Evolutionary conservation across 305 asterid species (phyloP).

Genomic region (Solanum aculeatissimum): DNA sequence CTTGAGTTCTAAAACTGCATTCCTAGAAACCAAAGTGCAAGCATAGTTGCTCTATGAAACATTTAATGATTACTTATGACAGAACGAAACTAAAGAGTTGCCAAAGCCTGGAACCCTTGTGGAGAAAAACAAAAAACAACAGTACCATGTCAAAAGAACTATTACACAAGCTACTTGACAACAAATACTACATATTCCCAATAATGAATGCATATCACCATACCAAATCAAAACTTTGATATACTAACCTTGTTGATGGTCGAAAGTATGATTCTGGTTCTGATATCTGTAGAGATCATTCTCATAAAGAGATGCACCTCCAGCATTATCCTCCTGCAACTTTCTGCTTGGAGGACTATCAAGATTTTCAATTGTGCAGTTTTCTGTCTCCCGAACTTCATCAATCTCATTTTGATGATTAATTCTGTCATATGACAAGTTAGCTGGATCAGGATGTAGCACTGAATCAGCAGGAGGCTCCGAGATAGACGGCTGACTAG

Average conservation of each 20-base stretch:
- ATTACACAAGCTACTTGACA: neutral
- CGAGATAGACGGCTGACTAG: constrained; percentile 16
- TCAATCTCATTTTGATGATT: constrained; percentile 31
- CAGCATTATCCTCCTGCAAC: constrained; percentile 43
- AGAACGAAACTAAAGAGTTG: neutral
- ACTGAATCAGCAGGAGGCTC: constrained; percentile 31
- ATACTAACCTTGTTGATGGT: constrained; percentile 44
- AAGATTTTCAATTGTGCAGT: constrained; percentile 27
- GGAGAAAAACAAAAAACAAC: neutral
- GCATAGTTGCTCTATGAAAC: neutral
- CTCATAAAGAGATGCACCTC: constrained; percentile 42
- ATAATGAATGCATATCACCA: neutral
- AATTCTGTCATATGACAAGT: constrained; percentile 22
- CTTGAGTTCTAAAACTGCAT: neutral
- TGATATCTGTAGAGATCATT: constrained; percentile 39
- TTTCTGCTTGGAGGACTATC: constrained; percentile 34
- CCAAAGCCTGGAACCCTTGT: neutral
- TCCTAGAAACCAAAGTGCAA: neutral
- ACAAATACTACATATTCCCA: neutral
- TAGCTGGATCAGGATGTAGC: constrained; percentile 38
- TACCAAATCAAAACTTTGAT: neutral
- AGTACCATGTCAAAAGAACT: neutral
- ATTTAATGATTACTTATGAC: neutral
- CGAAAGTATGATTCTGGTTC: constrained; percentile 33
- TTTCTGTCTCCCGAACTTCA: constrained; percentile 37